Base-by-base conservation (phyloP, 2,329 filamentous ascomycete genomes). In the Metarhizium guizhouense region DNA sequence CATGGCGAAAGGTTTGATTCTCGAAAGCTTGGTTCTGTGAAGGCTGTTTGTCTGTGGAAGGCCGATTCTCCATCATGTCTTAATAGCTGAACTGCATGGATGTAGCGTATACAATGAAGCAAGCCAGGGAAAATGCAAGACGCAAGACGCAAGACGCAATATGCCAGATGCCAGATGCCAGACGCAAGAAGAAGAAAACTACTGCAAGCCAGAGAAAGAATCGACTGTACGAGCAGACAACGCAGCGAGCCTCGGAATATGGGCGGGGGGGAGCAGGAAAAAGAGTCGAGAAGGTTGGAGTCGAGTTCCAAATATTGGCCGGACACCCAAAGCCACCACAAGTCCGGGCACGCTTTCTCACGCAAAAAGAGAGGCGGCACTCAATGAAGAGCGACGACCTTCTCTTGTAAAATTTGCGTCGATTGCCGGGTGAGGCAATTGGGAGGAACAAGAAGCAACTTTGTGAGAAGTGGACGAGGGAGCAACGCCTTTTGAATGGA, bases 401-500 rank as follows among this genome's bases (percentile, higher is more conserved):
- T 20, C 40, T 52, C 43, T 29, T 20, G 38, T 43, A 57, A 57
- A 48, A 29, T 52, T 55, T 56, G 32, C 25, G 45, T 56, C 57
- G 56, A 58, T 54, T 60, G 58, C 60, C 57, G 54, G 54, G 52
- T 51, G 52, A 61, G 65, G 62, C 63, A 62, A 62, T 66, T 68
- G 65, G 62, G 63, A 64, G 62, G 62, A 61, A 64, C 62, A 62
- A 59, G 56, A 61, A 59, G 57, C 59, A 59, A 61, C 38, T 40
- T 40, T 40, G 14, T 13, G 38, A 63, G 60, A 63, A 64, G 63
- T 61, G 63, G 62, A 63, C 62, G 68, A 64, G 69, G 70, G 68
- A 69, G 60, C 66, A 65, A 65, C 63, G 69, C 66, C 65, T 73
- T 74, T 73, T 74, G 64, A 73, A 74, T 72, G 68, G 60, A 62